Base-by-base conservation (phyloP, 2,329 filamentous ascomycete genomes). In the Scleromitrula shiraiana region DNA sequence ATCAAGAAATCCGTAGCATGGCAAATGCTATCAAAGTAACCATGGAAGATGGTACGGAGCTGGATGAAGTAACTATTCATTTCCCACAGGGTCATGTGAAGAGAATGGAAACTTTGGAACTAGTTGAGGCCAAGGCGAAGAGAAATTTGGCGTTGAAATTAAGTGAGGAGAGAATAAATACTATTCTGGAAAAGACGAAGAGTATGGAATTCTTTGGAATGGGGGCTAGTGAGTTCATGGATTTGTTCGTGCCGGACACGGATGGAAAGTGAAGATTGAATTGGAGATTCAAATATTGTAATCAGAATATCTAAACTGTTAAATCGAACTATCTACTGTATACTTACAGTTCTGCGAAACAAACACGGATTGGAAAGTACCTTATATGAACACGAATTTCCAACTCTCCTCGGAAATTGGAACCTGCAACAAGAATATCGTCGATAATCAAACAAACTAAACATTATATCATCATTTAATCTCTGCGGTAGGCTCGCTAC, bases 51-150 rank as follows among this genome's bases (percentile, higher is more conserved):
- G 59, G 60, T 2, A 45, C 45, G 2, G 33, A 36, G 15, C 29
- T 66, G 9, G 50, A 59, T 2, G 64, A 68, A 36, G 54, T 64
- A 8, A 10, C 64, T 6, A 52, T 67, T 5, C 56, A 72, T 51
- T 72, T 68, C 57, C 67, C 69, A 0, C 49, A 55, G 7, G 62
- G 61, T 2, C 56, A 63, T 47, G 44, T 44, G 7, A 46, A 48
- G 36, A 43, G 55, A 20, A 26, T 22, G 2, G 51, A 56, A 7
- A 63, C 61, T 9, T 20, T 53, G 20, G 38, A 27, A 6, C 19
- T 41, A 9, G 56, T 62, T 3, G 44, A 49, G 23, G 46, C 46
- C 24, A 64, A 64, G 43, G 53, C 53, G 9, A 39, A 37, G 36
- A 50, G 42, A 43, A 63, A 63, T 38, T 50, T 62, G 37, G 26